Evolutionary conservation across 2,329 filamentous ascomycete genomes (phyloP).

Genomic region (Aspergillus latus): DNA sequence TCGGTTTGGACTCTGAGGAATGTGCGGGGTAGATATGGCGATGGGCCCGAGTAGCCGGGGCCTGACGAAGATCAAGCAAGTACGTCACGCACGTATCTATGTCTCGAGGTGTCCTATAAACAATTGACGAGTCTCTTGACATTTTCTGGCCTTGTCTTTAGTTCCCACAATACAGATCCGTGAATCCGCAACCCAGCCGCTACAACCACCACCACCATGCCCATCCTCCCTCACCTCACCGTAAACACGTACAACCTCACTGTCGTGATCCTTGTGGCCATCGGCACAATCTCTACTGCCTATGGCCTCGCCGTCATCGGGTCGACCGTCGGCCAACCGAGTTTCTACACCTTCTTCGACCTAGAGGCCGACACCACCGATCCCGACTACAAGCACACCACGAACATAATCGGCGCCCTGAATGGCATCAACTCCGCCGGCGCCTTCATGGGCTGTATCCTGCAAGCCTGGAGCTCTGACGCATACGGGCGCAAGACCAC

Average conservation of each 20-base stretch:
- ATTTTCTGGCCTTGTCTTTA: too few relatives aligned
- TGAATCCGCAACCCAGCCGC: too few relatives aligned
- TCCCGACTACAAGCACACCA: constrained; percentile 44
- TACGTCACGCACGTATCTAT: too few relatives aligned
- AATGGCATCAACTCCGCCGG: constrained; percentile 49
- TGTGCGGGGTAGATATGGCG: too few relatives aligned
- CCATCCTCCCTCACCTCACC: background rate
- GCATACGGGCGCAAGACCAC: constrained; percentile 36
- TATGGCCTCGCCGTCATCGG: constrained; percentile 41
- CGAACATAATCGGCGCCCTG: constrained; percentile 46
- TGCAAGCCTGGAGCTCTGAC: constrained; percentile 44
- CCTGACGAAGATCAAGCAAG: too few relatives aligned
- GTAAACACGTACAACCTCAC: constrained; percentile 34
- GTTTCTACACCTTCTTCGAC: constrained; percentile 46
- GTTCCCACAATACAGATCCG: too few relatives aligned
- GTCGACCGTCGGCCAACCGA: constrained; percentile 49
- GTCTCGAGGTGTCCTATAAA: too few relatives aligned
- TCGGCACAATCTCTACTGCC: constrained; percentile 35
- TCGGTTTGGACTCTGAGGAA: too few relatives aligned
- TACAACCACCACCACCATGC: too few relatives aligned
- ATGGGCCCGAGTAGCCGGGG: too few relatives aligned
- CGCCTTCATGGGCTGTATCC: constrained; percentile 37
- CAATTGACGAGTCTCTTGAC: too few relatives aligned
- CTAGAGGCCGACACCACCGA: constrained; percentile 37
- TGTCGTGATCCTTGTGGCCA: constrained; percentile 35